Percentiles rank a stretch among this genome's conserved stretches.
phyloP scores from a whole-genome alignment of 2,329 filamentous ascomycete species.

The Knoxdaviesia capensis region DNA sequence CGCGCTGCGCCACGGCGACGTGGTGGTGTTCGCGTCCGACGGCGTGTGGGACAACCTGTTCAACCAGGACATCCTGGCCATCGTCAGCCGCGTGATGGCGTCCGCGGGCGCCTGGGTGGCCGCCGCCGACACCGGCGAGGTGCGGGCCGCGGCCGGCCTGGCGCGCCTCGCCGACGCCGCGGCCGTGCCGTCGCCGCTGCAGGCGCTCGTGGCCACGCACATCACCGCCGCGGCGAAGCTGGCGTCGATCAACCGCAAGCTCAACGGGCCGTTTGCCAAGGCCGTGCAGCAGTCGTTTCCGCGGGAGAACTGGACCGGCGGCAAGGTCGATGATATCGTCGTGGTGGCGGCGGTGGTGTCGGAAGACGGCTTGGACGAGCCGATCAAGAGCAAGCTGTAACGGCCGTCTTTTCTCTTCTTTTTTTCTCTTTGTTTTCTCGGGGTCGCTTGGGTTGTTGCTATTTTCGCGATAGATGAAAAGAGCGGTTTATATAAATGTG shows the following conservation, averaged over 20 bases:
- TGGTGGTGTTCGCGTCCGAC: slow-evolving; percentile 85
- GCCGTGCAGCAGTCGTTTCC: slow-evolving; percentile 82
- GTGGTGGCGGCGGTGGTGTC: slow-evolving; percentile 64
- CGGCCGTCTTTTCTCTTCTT: neutral
- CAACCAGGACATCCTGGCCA: slow-evolving; percentile 67
- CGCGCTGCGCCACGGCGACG: slow-evolving; percentile 68
- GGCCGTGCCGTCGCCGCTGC: slow-evolving; percentile 24
- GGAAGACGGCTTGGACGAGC: slow-evolving; percentile 25
- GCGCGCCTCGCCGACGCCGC: slow-evolving; percentile 23
- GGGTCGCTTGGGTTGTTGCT: neutral
- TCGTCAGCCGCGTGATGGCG: slow-evolving; percentile 62
- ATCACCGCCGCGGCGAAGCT: slow-evolving; percentile 68
- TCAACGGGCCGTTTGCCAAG: slow-evolving; percentile 85
- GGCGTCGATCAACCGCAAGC: slow-evolving; percentile 60
- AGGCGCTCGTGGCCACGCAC: slow-evolving; percentile 58
- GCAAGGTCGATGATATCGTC: slow-evolving; percentile 92
- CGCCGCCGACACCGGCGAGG: slow-evolving; percentile 34
- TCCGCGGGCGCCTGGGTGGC: slow-evolving; percentile 53
- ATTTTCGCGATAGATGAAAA: neutral
- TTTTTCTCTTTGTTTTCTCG: neutral
- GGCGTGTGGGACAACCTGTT: slow-evolving; percentile 93
- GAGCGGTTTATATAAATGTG: neutral
- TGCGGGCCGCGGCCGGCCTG: slow-evolving; percentile 42
- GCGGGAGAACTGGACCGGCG: slow-evolving; percentile 69
- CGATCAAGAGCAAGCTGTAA: slow-evolving; percentile 12